These are phyloP conservation scores for Jaminaea rosea DNA, from an alignment of 1,284 basidiomycete species.

Conservation along the genomic window DNA sequence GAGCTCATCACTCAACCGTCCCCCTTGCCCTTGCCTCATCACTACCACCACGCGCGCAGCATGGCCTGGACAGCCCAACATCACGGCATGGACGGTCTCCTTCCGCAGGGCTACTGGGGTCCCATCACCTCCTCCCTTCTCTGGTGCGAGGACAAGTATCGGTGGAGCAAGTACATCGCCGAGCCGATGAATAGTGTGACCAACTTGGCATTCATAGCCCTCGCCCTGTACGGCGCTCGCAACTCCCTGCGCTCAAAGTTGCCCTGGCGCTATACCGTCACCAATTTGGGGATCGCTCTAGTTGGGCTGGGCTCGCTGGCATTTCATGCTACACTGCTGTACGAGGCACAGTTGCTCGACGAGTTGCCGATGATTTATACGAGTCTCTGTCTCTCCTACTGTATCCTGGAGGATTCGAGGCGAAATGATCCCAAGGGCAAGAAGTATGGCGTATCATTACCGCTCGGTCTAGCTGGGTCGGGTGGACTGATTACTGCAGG, in stretches of 20 bases:
- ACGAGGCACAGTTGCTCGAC: constrained; percentile 41
- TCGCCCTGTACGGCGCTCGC: constrained; percentile 47
- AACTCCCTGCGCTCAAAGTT: constrained; percentile 15
- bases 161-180: constrained; percentile 32
- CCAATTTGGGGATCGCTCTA: constrained; percentile 24
- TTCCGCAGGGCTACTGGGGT: constrained; percentile 33
- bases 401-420: constrained; percentile 36
- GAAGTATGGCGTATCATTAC: too few relatives aligned
- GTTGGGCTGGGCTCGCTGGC: constrained; percentile 32
- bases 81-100: too few relatives aligned
- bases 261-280: constrained; percentile 24
- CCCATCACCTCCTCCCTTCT: constrained; percentile 33
- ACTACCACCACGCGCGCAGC: too few relatives aligned
- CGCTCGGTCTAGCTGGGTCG: neutral
- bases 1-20: too few relatives aligned
- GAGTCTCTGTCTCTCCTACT: constrained; percentile 25
- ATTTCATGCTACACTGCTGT: constrained; percentile 43
- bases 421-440: too few relatives aligned
- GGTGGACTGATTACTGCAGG: neutral
- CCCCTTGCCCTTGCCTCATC: too few relatives aligned
- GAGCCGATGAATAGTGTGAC: constrained; percentile 35
- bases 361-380: constrained; percentile 48
- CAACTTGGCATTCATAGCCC: constrained; percentile 50
- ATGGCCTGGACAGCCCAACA: neutral
- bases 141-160: constrained; percentile 44